Percentiles rank a stretch among this genome's conserved stretches.
Evolutionary conservation across 371 early-diverging fungal genomes (phyloP).

Genomic region (Circinella minor): DNA sequence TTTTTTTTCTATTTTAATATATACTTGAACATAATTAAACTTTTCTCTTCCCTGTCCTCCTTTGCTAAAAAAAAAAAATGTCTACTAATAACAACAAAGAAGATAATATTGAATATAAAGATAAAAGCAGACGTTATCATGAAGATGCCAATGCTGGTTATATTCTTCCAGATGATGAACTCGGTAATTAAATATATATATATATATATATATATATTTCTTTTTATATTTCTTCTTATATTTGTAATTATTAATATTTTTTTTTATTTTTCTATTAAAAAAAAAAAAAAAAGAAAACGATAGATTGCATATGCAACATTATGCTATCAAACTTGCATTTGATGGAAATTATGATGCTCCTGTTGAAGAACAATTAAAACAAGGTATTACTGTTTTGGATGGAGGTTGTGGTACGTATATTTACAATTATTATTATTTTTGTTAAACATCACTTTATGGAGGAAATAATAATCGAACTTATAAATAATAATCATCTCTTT

Average conservation of each 20-base stretch:
- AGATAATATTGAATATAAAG: not conserved
- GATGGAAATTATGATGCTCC: conserved; percentile 8
- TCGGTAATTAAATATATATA: conserved; percentile 25
- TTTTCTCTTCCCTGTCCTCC: not conserved
- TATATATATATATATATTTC: conserved; percentile 31
- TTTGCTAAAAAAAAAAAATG: not conserved
- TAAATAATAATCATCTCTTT: too few species aligned
- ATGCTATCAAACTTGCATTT: conserved; percentile 1
- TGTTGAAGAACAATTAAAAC: not conserved
- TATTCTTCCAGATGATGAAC: conserved; percentile 54
- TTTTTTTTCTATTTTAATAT: too few species aligned
- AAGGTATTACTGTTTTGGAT: conserved; percentile 27
- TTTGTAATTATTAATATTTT: too few species aligned
- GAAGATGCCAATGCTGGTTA: conserved; percentile 44
- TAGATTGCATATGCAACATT: conserved; percentile 10
- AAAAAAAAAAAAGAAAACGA: conserved; percentile 35
- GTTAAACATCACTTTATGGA: too few species aligned
- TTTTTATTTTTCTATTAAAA: too few species aligned
- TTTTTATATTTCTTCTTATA: conserved; percentile 4
- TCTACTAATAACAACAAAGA: not conserved
- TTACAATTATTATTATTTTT: too few species aligned
- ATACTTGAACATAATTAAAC: too few species aligned
- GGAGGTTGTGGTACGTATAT: conserved; percentile 28
- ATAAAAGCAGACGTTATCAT: conserved; percentile 22
- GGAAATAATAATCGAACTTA: too few species aligned